Conservation (phyloP, 768 basidiomycete genomes). For the Macrocybe gigantea region DNA sequence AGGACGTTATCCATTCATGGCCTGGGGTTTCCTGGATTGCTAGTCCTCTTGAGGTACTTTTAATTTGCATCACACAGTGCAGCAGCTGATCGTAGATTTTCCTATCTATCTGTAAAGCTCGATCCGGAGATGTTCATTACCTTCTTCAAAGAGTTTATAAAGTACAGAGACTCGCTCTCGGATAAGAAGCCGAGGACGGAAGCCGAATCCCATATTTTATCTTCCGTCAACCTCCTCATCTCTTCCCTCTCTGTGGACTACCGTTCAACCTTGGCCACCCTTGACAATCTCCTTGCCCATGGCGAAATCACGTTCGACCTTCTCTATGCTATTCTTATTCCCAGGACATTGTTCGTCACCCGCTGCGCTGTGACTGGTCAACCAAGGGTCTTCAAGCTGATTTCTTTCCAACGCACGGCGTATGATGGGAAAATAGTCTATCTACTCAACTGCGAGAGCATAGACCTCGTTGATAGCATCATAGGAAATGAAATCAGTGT, state of each 20-base stretch:
- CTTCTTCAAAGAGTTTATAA: constrained; percentile 40
- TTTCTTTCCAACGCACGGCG: constrained; percentile 28
- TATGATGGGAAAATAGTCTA: constrained; percentile 32
- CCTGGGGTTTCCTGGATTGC: constrained; percentile 59
- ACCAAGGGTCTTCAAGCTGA: constrained; percentile 42
- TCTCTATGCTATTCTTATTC: constrained; percentile 50
- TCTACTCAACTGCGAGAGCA: constrained; percentile 42
- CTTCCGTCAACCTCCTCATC: constrained; percentile 45
- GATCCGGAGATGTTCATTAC: constrained; percentile 53
- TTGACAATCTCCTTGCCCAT: constrained; percentile 43
- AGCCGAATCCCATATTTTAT: constrained; percentile 35
- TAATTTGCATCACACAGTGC: neutral
- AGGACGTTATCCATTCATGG: constrained; percentile 51
- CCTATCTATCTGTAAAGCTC: constrained; percentile 26
- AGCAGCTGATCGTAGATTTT: neutral
- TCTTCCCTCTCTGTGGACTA: constrained; percentile 45
- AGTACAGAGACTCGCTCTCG: constrained; percentile 34
- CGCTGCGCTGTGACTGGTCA: constrained; percentile 49
- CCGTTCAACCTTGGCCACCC: constrained; percentile 36
- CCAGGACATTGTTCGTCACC: constrained; percentile 43
- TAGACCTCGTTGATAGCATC: constrained; percentile 42
- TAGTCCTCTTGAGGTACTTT: constrained; percentile 46
- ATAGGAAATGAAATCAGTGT: constrained; percentile 28
- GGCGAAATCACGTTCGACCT: constrained; percentile 54
- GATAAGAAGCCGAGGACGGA: constrained; percentile 29